Evolutionary conservation across 495 filamentous ascomycete genomes (phyloP), one percentile per base, ranked within the genome.

Genomic region (Hamigera avellanea): DNA sequence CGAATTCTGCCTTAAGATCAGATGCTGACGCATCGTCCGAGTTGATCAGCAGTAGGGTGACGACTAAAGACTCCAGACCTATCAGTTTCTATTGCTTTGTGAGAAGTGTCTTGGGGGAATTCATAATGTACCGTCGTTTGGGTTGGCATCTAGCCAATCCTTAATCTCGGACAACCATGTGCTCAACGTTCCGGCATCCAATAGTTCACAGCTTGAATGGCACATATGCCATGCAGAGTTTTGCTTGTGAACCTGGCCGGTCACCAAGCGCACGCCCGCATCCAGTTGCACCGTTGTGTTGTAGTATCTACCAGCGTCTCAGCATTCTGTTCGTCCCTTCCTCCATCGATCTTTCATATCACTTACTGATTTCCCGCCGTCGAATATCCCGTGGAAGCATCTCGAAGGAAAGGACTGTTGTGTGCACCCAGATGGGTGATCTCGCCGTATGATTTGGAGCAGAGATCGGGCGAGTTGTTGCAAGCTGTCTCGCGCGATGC

Each of bases 41-140:
- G 61, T 88, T 88, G 19, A 86, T 81, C 17, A 86, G 62, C 14
- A 86, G 49, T 9, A 86, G 53, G 1, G 82, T 86, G 12, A 88
- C 72, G n/a, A 86, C 80, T 66, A 35, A 18, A 27, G 14, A 18
- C n/a, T n/a, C 0, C 26, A 37, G 21, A 30, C 6, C 28, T 7
- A 12, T 26, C 25, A 26, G 12, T 26, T 12, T 12, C 25, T 33
- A 19, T 36, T 35, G 14, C 4, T 23, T 9, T 4, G 21, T 23
- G 5, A 9, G 9, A 23, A 5, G 21, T 9, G 21, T 9, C 21
- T 23, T 23, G 5, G 21, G 21, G 21, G 21, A 23, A 9, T 5
- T 23, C 14, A 26, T 19, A 16, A 44, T 48, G 33, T 48, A 68
- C 64, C 66, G 44, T 96, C 83, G 54, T 79, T 72, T 1, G 73